These are phyloP conservation scores for Flaveria floridana DNA, from an alignment of 140 eudicot genomes.

Conservation along the genomic window DNA sequence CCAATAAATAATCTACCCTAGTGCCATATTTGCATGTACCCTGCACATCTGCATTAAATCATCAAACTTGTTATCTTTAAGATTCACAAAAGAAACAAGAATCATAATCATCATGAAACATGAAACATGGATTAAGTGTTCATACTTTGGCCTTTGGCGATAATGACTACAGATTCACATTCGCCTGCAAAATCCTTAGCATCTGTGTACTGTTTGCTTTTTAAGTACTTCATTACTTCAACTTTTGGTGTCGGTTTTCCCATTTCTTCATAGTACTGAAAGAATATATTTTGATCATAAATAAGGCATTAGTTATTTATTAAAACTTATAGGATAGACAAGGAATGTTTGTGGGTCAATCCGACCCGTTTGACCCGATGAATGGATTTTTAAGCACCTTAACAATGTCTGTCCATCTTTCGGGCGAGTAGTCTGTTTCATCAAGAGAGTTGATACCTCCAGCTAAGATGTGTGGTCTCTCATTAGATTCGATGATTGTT, in stretches of 20 bases:
- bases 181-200: slow-evolving; percentile 95
- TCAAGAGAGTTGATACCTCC: slow-evolving; percentile 95
- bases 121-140: slow-evolving; percentile 12
- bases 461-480: slow-evolving; percentile 82
- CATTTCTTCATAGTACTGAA: slow-evolving; percentile 90
- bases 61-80: not conserved
- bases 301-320: not conserved
- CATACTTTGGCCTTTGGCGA: slow-evolving; percentile 96
- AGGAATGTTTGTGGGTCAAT: not conserved
- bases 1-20: slow-evolving; percentile 74
- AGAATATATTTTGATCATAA: not conserved
- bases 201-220: slow-evolving; percentile 69
- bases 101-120: not conserved
- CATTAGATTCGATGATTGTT: slow-evolving; percentile 68
- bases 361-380: slow-evolving; percentile 1
- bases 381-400: slow-evolving; percentile 46
- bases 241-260: slow-evolving; percentile 93
- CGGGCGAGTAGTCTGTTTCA: slow-evolving; percentile 82
- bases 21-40: slow-evolving; percentile 99
- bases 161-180: slow-evolving; percentile 91
- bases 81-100: not conserved
- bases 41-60: slow-evolving; percentile 66
- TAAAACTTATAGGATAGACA: not conserved
- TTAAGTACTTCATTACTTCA: slow-evolving; percentile 83
- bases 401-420: slow-evolving; percentile 96